A percentile compares a stretch with the other conserved stretches of the same genome.
phyloP scores from a whole-genome alignment of 768 basidiomycete genomes.

The Hygrocybe coccinea region DNA sequence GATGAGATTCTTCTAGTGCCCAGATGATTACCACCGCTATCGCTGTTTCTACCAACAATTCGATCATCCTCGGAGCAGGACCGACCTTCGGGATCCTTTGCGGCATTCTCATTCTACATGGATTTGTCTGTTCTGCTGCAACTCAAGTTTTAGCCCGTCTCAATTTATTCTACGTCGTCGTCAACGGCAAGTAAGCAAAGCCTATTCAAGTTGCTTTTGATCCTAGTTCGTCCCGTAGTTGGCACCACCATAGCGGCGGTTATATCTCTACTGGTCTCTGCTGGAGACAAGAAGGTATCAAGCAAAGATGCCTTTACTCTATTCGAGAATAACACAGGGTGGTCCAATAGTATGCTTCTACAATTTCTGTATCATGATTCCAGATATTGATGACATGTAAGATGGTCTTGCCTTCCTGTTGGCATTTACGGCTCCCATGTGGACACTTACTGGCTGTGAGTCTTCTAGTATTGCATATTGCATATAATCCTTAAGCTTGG shows the following conservation, averaged over 20 bases:
- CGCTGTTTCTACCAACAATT: constrained; percentile 53
- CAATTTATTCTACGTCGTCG: constrained; percentile 63
- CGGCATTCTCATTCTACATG: constrained; percentile 61
- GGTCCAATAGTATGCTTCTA: constrained; percentile 49
- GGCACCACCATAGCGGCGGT: constrained; percentile 64
- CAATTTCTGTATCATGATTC: not conserved
- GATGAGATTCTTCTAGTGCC: constrained; percentile 28
- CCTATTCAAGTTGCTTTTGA: constrained; percentile 7
- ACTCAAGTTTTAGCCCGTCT: constrained; percentile 59
- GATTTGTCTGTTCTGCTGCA: constrained; percentile 65
- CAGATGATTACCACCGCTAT: constrained; percentile 76
- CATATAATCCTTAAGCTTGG: not conserved
- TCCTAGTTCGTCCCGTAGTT: constrained; percentile 34
- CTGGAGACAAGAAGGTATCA: constrained; percentile 55
- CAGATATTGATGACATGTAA: constrained; percentile 22
- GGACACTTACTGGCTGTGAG: constrained; percentile 74
- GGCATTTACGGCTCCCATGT: constrained; percentile 72
- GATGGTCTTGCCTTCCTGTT: constrained; percentile 72
- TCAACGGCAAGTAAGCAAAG: constrained; percentile 47
- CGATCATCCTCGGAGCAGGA: constrained; percentile 47
- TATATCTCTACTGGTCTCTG: constrained; percentile 51
- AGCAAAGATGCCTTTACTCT: constrained; percentile 63
- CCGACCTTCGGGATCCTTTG: constrained; percentile 65
- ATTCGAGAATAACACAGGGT: constrained; percentile 69
- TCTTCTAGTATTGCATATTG: constrained; percentile 2